These are phyloP conservation scores for Candolleomyces aberdarensis DNA, from an alignment of 768 basidiomycete genomes.

Conservation along the genomic window DNA sequence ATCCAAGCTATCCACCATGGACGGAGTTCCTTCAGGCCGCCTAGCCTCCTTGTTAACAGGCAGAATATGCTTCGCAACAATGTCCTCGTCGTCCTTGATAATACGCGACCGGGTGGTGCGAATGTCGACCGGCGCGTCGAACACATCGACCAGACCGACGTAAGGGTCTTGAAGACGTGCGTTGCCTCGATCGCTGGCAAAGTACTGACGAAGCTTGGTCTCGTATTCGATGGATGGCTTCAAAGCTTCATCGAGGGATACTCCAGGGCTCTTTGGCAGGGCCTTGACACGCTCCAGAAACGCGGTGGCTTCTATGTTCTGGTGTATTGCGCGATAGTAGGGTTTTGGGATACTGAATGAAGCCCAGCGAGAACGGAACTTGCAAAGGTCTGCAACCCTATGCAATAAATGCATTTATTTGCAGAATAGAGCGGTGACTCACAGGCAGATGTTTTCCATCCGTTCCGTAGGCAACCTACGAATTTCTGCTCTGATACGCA, in stretches of 20 bases:
- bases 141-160: constrained; percentile 60
- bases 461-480: too few relatives aligned
- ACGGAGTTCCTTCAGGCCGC: constrained; percentile 46
- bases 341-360: neutral
- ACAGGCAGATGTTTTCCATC: too few relatives aligned
- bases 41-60: constrained; percentile 41
- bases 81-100: constrained; percentile 33
- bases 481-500: too few relatives aligned
- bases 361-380: too few relatives aligned
- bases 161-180: constrained; percentile 42
- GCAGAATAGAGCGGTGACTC: too few relatives aligned
- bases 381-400: too few relatives aligned
- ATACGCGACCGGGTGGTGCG: constrained; percentile 50
- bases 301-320: constrained; percentile 11
- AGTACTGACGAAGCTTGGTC: constrained; percentile 50
- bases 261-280: constrained; percentile 12
- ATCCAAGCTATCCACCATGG: constrained; percentile 47
- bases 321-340: constrained; percentile 6
- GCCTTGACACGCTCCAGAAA: constrained; percentile 10
- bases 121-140: constrained; percentile 46
- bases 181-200: constrained; percentile 50
- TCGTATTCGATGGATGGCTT: constrained; percentile 57
- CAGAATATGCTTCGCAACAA: constrained; percentile 50
- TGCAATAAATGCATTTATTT: too few relatives aligned
- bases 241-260: constrained; percentile 43